phyloP scores from a whole-genome alignment of 176 grass and related monocot genomes.

The Oryza meyeriana region DNA sequence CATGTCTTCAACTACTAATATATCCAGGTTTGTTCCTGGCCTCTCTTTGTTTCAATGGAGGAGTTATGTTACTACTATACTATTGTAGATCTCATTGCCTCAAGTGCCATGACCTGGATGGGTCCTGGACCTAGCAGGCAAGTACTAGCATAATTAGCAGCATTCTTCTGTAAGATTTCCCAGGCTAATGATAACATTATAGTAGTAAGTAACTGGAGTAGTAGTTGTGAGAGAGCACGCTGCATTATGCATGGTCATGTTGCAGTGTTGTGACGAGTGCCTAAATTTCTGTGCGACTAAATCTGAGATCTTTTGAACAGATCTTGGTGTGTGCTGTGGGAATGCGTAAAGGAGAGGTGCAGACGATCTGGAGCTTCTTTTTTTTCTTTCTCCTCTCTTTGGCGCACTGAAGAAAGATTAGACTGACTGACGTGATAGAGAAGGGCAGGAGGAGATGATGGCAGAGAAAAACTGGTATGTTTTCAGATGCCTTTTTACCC shows the following conservation, averaged over 20 bases:
- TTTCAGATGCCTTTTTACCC: conserved; percentile 36
- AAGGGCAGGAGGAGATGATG: conserved; percentile 3
- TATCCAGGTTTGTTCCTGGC: background rate
- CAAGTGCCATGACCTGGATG: background rate
- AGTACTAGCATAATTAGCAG: background rate
- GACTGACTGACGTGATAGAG: conserved; percentile 36
- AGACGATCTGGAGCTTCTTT: background rate
- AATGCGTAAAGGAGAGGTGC: conserved; percentile 12
- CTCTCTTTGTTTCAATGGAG: background rate
- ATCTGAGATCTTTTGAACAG: conserved; percentile 40
- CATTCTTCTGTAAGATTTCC: background rate
- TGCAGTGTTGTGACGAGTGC: background rate
- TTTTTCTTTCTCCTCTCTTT: background rate
- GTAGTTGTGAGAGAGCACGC: no score
- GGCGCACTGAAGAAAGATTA: background rate
- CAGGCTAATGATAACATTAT: background rate
- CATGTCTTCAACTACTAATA: background rate
- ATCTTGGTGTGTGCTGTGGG: conserved; percentile 24
- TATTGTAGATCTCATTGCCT: background rate
- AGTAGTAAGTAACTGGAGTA: no score
- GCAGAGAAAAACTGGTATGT: conserved; percentile 13
- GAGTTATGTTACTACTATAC: background rate
- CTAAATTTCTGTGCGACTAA: conserved; percentile 31
- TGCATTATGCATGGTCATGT: background rate
- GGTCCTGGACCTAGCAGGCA: background rate